Evolutionary conservation across 228 moss, liverwort and hornwort genomes (phyloP), one percentile per base, ranked within the genome.

Genomic region (Sphagnum magellanicum): DNA sequence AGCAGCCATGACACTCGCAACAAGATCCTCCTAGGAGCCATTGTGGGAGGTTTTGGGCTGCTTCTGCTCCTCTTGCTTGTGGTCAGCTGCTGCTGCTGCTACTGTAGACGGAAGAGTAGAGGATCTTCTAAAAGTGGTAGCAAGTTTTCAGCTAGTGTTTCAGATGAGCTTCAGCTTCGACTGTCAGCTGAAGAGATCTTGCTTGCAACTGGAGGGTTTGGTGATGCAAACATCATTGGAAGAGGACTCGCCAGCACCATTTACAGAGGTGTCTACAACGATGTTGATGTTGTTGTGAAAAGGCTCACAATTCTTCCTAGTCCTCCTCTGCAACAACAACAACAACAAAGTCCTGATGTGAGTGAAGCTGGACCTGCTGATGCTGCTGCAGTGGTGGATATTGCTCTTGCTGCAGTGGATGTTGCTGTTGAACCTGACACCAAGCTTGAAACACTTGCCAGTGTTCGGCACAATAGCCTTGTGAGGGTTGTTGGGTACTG

Each of bases 401-500:
- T 32, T 32, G 32, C 32, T 32, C 32, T 3, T 32, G 32, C 32
- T 2, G 3, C 2, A 32, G 32, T 32, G 32, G 32, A 32, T 32
- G 32, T 32, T 32, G 32, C 32, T 32, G 32, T 32, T 32, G 32
- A 32, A 32, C 32, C 3, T 32, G 32, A 32, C 32, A 32, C 49
- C n/a, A 76, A 81, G 71, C 74, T 83, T 6, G 81, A 83, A 60
- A 48, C 60, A 58, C 52, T 87, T 59, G 83, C 80, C 8, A 80
- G 83, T 64, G 73, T 78, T 6, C 83, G 87, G 13, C 87, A 87
- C 16, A 75, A 72, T 50, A 76, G 67, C 60, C 76, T 87, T 74
- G 83, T 87, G 46, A 83, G 80, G 63, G 76, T 87, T 13, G 52
- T 87, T 60, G 87, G 83, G 8, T 83, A 81, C 11, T 83, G 81